Evolutionary conservation across 208 protist species (phyloP).

Genomic region (Wallacemonas sp.): DNA sequence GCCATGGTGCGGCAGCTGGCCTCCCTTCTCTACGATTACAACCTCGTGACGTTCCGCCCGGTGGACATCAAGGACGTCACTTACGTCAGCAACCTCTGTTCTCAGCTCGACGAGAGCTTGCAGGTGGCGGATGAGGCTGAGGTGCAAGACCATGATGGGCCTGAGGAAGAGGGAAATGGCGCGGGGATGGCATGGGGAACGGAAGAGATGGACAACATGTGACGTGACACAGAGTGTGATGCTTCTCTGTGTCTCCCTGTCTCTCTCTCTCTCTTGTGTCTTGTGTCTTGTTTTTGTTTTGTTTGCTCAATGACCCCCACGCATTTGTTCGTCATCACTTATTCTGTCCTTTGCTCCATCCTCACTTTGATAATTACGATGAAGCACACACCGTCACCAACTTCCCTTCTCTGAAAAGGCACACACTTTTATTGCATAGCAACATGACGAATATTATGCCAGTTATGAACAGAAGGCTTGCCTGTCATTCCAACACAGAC

Average conservation of each 20-base stretch:
- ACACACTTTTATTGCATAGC: too few species aligned
- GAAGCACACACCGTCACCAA: too few species aligned
- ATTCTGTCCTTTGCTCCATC: too few species aligned
- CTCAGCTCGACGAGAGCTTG: conserved; percentile 77
- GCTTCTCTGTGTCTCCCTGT: too few species aligned
- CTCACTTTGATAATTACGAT: conserved; percentile 16
- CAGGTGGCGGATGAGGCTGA: conserved; percentile 88
- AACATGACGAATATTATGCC: too few species aligned
- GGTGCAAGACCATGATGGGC: conserved; percentile 71
- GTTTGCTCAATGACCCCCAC: too few species aligned
- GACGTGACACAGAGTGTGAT: background rate
- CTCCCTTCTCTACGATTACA: conserved; percentile 75
- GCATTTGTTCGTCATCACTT: too few species aligned
- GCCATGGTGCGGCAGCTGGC: conserved; percentile 71
- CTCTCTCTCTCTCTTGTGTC: background rate
- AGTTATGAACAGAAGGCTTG: too few species aligned
- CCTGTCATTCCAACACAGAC: too few species aligned
- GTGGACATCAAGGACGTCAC: conserved; percentile 73
- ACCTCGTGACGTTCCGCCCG: conserved; percentile 81
- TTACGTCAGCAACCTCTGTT: conserved; percentile 74
- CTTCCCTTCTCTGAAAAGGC: too few species aligned
- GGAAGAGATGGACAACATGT: conserved; percentile 10
- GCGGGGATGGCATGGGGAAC: background rate
- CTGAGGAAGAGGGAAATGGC: conserved; percentile 21
- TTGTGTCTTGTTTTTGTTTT: conserved; percentile 8